A percentile compares a stretch with the other conserved stretches of the same genome.
Evolutionary conservation across 495 filamentous ascomycete species (phyloP).

Genomic region (Chaetomium cochliodes): DNA sequence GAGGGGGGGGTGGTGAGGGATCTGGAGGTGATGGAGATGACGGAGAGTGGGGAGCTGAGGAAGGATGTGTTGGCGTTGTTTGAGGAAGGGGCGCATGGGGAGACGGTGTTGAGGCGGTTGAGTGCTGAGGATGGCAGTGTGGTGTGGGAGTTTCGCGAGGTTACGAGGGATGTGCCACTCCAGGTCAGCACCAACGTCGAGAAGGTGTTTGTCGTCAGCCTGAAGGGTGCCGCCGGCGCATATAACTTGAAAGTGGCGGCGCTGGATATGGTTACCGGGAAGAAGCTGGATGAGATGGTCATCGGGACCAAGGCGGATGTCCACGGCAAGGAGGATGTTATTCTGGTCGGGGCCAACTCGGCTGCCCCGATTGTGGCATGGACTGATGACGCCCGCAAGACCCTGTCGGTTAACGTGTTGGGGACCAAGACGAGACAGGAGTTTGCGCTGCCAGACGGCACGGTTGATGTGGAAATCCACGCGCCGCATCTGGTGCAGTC

Average conservation of each 20-base stretch:
- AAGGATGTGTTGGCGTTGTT: conserved; percentile 73
- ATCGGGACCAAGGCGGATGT: conserved; percentile 75
- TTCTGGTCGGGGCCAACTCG: conserved; percentile 81
- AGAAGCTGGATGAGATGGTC: conserved; percentile 60
- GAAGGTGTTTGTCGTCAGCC: conserved; percentile 71
- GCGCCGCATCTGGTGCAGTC: conserved; percentile 68
- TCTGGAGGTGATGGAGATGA: conserved; percentile 75
- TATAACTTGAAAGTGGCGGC: conserved; percentile 71
- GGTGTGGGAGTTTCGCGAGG: conserved; percentile 72
- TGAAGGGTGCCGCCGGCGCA: conserved; percentile 65
- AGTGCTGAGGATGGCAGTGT: conserved; percentile 69
- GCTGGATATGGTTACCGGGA: conserved; percentile 69
- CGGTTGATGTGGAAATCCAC: conserved; percentile 68
- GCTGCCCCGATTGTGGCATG: conserved; percentile 78
- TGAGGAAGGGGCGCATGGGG: conserved; percentile 39
- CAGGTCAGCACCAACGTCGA: conserved; percentile 74
- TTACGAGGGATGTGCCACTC: conserved; percentile 67
- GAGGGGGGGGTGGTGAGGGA: conserved; percentile 64
- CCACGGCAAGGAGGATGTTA: conserved; percentile 60
- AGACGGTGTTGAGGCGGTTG: conserved; percentile 64
- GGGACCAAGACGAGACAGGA: conserved; percentile 64
- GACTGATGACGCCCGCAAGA: conserved; percentile 67
- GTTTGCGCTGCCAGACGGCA: conserved; percentile 55
- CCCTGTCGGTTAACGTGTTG: conserved; percentile 75
- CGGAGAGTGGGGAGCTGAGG: conserved; percentile 49